Evolutionary conservation across 2,329 filamentous ascomycete genomes (phyloP).

Genomic region (Plenodomus biglobosus): DNA sequence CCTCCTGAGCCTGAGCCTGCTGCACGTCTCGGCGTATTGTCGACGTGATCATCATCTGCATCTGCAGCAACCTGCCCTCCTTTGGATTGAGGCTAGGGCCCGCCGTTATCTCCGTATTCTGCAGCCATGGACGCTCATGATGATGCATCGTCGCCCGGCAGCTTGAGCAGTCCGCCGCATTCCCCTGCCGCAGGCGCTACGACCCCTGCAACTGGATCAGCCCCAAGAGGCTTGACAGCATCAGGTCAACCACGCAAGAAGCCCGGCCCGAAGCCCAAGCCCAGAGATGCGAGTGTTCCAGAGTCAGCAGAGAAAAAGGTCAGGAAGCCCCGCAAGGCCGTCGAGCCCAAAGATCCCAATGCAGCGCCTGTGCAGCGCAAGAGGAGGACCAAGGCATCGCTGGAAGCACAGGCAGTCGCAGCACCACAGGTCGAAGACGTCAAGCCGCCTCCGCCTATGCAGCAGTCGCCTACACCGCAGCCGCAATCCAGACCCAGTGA

Average conservation of each 20-base stretch:
- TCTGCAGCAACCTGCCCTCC: background rate
- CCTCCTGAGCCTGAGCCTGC: background rate
- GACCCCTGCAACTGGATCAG: conserved; percentile 34
- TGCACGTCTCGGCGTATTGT: conserved; percentile 1
- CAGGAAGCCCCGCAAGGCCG: conserved; percentile 50
- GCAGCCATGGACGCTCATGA: conserved; percentile 36
- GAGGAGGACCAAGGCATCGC: conserved; percentile 48
- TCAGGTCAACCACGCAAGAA: conserved; percentile 46
- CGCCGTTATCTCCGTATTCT: conserved; percentile 13
- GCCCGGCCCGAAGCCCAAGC: conserved; percentile 48
- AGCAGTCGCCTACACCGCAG: conserved; percentile 32
- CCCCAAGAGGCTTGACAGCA: conserved; percentile 37
- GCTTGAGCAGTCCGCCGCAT: too few relatives aligned
- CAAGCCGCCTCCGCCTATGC: conserved; percentile 23
- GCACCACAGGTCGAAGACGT: conserved; percentile 29
- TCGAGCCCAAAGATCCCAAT: conserved; percentile 54
- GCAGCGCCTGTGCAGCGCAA: conserved; percentile 51
- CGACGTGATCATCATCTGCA: background rate
- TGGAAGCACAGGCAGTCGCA: conserved; percentile 37
- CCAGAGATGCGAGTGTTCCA: conserved; percentile 38
- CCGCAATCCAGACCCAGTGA: conserved; percentile 36
- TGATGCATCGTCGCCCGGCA: conserved; percentile 41
- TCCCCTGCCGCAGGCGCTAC: conserved; percentile 30
- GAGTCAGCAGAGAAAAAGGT: conserved; percentile 46
- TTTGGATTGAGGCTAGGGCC: background rate